These are phyloP conservation scores for Pontederia paniculata DNA, from an alignment of 176 grass and related monocot species.

Conservation along the genomic window DNA sequence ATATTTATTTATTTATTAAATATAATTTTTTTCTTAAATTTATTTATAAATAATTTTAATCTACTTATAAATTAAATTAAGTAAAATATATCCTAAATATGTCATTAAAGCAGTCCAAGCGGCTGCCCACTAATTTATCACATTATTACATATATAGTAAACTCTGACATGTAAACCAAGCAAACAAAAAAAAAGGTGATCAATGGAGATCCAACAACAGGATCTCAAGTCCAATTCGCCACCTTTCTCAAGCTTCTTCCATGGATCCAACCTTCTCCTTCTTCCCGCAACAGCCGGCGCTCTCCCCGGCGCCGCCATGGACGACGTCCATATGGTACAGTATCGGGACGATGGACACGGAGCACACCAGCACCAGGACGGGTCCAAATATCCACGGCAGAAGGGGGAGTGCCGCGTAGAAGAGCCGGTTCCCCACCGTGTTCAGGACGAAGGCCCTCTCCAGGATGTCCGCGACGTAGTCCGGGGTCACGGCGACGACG, in stretches of 20 bases:
- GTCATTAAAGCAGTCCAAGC: too few relatives aligned
- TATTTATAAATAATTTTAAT: too few relatives aligned
- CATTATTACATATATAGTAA: too few relatives aligned
- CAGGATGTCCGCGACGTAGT: slow-evolving; percentile 37
- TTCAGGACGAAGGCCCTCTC: slow-evolving; percentile 59
- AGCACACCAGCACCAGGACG: slow-evolving; percentile 55
- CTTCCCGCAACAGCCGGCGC: not conserved
- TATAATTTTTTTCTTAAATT: too few relatives aligned
- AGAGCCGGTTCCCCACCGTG: slow-evolving; percentile 69
- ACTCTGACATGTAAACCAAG: too few relatives aligned
- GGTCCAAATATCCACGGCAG: slow-evolving; percentile 93
- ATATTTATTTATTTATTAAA: too few relatives aligned
- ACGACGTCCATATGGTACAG: slow-evolving; percentile 73
- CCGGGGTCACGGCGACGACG: slow-evolving; percentile 12
- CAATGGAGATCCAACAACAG: too few relatives aligned
- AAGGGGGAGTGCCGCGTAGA: slow-evolving; percentile 67
- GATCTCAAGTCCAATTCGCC: too few relatives aligned
- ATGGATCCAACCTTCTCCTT: not conserved
- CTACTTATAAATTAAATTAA: too few relatives aligned
- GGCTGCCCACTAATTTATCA: too few relatives aligned
- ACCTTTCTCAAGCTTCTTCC: not conserved
- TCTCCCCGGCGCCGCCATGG: not conserved
- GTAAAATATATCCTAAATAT: too few relatives aligned
- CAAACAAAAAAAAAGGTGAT: too few relatives aligned
- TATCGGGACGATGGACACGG: slow-evolving; percentile 47